Conservation (phyloP, 2,329 filamentous ascomycete genomes). For the Kalaharituber pfeilii region DNA sequence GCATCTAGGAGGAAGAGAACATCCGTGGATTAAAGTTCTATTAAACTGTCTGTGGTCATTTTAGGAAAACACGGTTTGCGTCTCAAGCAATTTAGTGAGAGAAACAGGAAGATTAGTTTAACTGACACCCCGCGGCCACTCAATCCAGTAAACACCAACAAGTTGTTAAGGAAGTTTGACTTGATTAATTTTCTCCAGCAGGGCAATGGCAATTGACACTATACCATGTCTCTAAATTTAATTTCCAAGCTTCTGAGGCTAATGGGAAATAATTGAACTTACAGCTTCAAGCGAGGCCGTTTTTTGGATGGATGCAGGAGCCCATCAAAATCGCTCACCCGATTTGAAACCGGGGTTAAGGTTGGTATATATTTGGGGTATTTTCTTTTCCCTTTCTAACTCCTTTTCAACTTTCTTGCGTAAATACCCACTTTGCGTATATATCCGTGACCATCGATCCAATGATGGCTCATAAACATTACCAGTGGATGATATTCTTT, state of each 20-base stretch:
- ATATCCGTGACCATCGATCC: background rate
- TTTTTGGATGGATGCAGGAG: background rate
- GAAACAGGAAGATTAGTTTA: too few species aligned
- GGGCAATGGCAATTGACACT: background rate
- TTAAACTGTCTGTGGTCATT: background rate
- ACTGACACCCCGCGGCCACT: too few species aligned
- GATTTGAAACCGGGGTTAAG: background rate
- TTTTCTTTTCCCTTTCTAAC: background rate
- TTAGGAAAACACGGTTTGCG: too few species aligned
- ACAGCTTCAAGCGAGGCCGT: background rate
- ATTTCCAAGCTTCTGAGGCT: background rate
- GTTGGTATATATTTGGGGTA: background rate
- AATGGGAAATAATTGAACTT: background rate
- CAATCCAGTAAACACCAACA: too few species aligned
- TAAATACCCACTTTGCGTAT: background rate
- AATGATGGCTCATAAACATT: too few species aligned
- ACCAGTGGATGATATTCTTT: too few species aligned
- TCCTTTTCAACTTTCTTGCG: background rate
- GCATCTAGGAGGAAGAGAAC: background rate
- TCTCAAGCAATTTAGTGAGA: too few species aligned
- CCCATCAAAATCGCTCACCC: background rate
- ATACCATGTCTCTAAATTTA: background rate
- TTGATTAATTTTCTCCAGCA: background rate
- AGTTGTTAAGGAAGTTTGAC: too few species aligned
- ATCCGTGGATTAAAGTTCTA: background rate